Evolutionary conservation across 202 grass and related monocot genomes (phyloP).

Genomic region (Carex sylvatica): DNA sequence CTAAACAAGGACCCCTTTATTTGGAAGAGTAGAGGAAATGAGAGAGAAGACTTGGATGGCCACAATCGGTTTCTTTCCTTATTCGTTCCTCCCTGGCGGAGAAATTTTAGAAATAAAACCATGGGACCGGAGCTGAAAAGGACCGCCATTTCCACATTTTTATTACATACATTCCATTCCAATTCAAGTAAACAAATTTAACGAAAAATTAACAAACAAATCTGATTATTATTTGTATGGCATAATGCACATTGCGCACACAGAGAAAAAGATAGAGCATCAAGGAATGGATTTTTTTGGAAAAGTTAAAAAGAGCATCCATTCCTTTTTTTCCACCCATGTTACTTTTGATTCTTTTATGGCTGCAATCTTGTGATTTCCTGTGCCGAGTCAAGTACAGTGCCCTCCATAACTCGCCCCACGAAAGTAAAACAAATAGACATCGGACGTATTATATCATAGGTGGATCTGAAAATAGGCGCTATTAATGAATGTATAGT

Average conservation of each 20-base stretch:
- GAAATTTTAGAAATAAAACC: constrained; percentile 8
- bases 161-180: not conserved
- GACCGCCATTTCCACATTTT: constrained; percentile 18
- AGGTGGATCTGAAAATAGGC: not conserved
- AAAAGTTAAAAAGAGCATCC: not conserved
- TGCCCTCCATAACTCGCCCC: not conserved
- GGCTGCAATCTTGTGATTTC: not conserved
- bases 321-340: not conserved
- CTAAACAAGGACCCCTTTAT: not conserved
- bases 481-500: not conserved
- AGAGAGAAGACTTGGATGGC: not conserved
- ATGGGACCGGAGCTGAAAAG: constrained; percentile 9
- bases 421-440: not conserved
- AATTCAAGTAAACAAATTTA: constrained; percentile 3
- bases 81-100: constrained; percentile 12
- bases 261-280: not conserved
- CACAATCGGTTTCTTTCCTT: constrained; percentile 11
- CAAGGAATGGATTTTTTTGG: not conserved
- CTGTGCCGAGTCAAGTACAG: not conserved
- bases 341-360: not conserved
- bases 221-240: not conserved
- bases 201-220: not conserved
- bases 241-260: not conserved
- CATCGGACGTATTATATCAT: not conserved
- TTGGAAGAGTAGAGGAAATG: constrained; percentile 9